Percentiles rank a stretch among this genome's conserved stretches.
These are phyloP conservation scores for Morella rubra DNA, from an alignment of 306 rosid species.

Conservation along the genomic window DNA sequence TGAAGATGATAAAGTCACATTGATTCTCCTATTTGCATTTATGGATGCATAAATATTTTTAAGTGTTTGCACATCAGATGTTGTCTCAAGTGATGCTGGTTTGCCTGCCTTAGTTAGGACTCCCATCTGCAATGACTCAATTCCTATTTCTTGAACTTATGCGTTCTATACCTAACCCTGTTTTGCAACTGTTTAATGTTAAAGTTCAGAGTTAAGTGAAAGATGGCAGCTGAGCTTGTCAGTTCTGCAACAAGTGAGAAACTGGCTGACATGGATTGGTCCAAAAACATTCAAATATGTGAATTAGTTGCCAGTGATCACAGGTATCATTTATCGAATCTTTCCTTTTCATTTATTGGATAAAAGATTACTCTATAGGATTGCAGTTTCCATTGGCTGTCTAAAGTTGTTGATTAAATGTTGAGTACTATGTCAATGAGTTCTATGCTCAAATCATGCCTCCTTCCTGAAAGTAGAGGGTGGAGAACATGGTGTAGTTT, in stretches of 20 bases:
- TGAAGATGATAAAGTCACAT: background rate
- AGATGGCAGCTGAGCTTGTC: slow-evolving; percentile 91
- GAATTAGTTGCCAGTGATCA: slow-evolving; percentile 82
- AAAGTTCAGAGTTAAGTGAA: slow-evolving; percentile 24
- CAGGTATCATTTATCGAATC: slow-evolving; percentile 46
- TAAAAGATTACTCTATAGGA: background rate
- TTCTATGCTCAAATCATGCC: background rate
- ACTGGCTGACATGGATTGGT: slow-evolving; percentile 81
- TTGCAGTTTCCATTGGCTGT: background rate
- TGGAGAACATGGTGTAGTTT: background rate
- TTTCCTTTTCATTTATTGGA: background rate
- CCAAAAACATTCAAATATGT: slow-evolving; percentile 79
- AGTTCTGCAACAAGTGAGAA: slow-evolving; percentile 82
- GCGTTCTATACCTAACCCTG: slow-evolving; percentile 2
- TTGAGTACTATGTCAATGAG: background rate
- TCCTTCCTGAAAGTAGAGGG: background rate
- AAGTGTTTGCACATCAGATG: background rate
- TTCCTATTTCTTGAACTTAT: slow-evolving; percentile 7
- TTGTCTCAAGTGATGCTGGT: background rate
- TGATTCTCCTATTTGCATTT: background rate
- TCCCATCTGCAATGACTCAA: background rate
- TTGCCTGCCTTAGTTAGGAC: background rate
- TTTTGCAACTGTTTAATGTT: slow-evolving; percentile 20
- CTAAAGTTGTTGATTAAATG: background rate
- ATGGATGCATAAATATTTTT: background rate